Evolutionary conservation across 192 early-diverging fungal species (phyloP).

Genomic region (Irineochytrium annulatum): DNA sequence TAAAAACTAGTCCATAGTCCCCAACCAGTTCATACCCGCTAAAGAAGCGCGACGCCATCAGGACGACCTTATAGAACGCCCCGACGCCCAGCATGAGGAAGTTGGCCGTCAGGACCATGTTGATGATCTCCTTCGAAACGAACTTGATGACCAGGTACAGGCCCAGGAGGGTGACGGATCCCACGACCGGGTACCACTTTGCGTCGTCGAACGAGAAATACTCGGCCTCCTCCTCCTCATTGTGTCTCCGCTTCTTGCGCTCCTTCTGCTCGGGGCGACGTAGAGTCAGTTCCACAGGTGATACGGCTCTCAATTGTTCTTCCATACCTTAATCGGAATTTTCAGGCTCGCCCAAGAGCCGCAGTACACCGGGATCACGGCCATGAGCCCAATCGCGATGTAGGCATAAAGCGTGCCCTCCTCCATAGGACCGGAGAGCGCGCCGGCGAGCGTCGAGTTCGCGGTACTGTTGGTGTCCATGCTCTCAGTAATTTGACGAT

Average conservation of each 20-base stretch:
- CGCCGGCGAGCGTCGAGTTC: no score
- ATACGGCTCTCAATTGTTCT: no score
- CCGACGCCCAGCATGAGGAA: slow-evolving; percentile 77
- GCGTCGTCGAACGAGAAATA: slow-evolving; percentile 83
- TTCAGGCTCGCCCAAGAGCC: slow-evolving; percentile 69
- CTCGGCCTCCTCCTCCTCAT: slow-evolving; percentile 65
- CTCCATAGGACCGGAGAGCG: slow-evolving; percentile 25
- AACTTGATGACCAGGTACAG: slow-evolving; percentile 87
- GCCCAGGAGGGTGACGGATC: slow-evolving; percentile 73
- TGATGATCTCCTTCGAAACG: slow-evolving; percentile 80
- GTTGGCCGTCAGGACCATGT: slow-evolving; percentile 76
- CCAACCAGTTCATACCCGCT: slow-evolving; percentile 57
- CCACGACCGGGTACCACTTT: slow-evolving; percentile 88
- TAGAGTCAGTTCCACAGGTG: no score
- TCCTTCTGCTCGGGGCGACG: slow-evolving; percentile 10
- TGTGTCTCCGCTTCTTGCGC: slow-evolving; percentile 63
- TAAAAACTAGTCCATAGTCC: slow-evolving; percentile 68
- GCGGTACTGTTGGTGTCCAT: no score
- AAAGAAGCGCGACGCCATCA: slow-evolving; percentile 48
- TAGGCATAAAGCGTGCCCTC: slow-evolving; percentile 73
- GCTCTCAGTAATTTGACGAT: no score
- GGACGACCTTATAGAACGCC: slow-evolving; percentile 60
- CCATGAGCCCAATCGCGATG: slow-evolving; percentile 78
- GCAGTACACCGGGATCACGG: slow-evolving; percentile 79
- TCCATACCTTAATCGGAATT: slow-evolving; percentile 17